A percentile compares a stretch with the other conserved stretches of the same genome.
Conservation (phyloP, 352 stramenopile genomes). For the Pythium sp. region DNA sequence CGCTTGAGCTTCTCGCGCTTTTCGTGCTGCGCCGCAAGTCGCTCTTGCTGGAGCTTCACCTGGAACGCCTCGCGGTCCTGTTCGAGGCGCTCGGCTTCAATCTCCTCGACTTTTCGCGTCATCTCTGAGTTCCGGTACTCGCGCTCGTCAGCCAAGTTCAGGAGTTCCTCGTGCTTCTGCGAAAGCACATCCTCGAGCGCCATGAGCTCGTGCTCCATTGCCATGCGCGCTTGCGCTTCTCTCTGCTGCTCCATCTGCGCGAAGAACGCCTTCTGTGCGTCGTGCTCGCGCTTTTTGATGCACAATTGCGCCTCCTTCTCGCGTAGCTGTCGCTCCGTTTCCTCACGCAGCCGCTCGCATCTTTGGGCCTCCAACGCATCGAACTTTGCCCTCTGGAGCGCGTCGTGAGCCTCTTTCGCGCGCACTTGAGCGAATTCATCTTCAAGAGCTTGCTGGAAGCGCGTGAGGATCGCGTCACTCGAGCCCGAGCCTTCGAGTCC, state of each 20-base stretch:
- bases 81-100: slow-evolving; percentile 51
- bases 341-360: slow-evolving; percentile 30
- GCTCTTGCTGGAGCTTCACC: slow-evolving; percentile 43
- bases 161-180: slow-evolving; percentile 40
- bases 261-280: slow-evolving; percentile 51
- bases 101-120: slow-evolving; percentile 38
- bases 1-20: slow-evolving; percentile 58
- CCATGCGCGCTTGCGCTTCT: slow-evolving; percentile 25
- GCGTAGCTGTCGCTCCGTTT: slow-evolving; percentile 31
- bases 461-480: slow-evolving; percentile 38
- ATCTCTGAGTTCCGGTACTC: slow-evolving; percentile 36
- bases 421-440: slow-evolving; percentile 27
- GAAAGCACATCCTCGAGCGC: slow-evolving; percentile 53
- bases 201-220: slow-evolving; percentile 53
- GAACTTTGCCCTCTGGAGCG: slow-evolving; percentile 25
- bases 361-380: slow-evolving; percentile 29
- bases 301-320: slow-evolving; percentile 32
- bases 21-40: slow-evolving; percentile 38
- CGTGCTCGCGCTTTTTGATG: slow-evolving; percentile 47
- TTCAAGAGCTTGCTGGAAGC: slow-evolving; percentile 38
- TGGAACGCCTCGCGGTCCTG: slow-evolving; percentile 39
- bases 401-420: neutral
- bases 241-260: slow-evolving; percentile 61
- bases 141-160: slow-evolving; percentile 28
- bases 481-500: slow-evolving; percentile 55